phyloP scores from a whole-genome alignment of 2,329 filamentous ascomycete species.

The Microdochium paspali region DNA sequence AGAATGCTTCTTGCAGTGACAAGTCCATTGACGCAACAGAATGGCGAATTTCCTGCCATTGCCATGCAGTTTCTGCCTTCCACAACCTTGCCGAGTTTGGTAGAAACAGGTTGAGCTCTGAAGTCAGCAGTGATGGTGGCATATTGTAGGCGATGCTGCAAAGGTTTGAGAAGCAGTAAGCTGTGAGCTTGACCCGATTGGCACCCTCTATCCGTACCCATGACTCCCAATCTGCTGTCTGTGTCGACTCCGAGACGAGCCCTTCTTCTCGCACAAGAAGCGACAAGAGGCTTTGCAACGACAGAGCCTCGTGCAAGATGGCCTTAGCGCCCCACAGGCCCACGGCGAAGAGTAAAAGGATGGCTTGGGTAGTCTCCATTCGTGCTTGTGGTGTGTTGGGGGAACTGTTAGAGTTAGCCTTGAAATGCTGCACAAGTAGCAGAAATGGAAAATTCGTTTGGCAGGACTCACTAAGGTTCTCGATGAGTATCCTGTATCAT shows the following conservation, averaged over 20 bases:
- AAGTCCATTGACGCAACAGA: conserved; percentile 40
- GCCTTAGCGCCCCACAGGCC: conserved; percentile 53
- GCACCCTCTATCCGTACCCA: conserved; percentile 49
- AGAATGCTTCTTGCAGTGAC: conserved; percentile 47
- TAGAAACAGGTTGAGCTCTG: conserved; percentile 45
- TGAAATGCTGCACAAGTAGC: neutral
- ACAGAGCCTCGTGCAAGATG: conserved; percentile 50
- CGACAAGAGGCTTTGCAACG: conserved; percentile 47
- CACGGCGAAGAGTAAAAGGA: conserved; percentile 50
- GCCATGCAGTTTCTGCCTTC: conserved; percentile 47
- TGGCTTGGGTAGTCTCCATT: conserved; percentile 56
- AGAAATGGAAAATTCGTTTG: neutral
- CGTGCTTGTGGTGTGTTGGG: conserved; percentile 49
- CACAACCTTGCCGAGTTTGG: conserved; percentile 47
- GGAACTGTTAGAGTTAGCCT: conserved; percentile 27
- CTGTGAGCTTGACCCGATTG: conserved; percentile 49
- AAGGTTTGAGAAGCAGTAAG: conserved; percentile 54
- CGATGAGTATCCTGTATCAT: conserved; percentile 49
- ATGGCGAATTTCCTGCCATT: conserved; percentile 50
- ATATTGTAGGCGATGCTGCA: conserved; percentile 54
- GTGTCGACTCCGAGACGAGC: conserved; percentile 36
- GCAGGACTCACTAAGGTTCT: conserved; percentile 44
- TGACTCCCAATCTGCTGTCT: conserved; percentile 45
- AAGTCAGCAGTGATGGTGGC: conserved; percentile 47
- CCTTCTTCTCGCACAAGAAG: conserved; percentile 51